Evolutionary conservation across 2,329 filamentous ascomycete genomes (phyloP).

Genomic region (Alternaria conjuncta): DNA sequence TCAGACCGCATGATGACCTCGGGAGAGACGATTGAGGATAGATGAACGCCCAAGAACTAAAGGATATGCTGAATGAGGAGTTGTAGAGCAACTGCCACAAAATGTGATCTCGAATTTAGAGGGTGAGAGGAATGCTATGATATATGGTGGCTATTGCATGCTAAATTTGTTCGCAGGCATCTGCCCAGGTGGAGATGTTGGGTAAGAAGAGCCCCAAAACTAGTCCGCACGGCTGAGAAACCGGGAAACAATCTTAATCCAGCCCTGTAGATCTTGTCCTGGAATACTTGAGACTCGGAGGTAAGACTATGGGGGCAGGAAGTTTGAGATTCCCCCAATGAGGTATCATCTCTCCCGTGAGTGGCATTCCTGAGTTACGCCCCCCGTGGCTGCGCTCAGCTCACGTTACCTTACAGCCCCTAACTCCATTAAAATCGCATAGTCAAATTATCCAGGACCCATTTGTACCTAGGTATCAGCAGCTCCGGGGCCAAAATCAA

Average conservation of each 20-base stretch:
- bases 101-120: background rate
- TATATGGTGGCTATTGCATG: background rate
- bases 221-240: background rate
- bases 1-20: background rate
- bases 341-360: background rate
- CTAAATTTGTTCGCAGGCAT: background rate
- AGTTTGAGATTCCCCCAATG: background rate
- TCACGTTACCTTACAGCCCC: background rate
- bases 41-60: background rate
- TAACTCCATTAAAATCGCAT: background rate
- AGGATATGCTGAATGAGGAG: background rate
- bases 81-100: background rate
- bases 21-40: background rate
- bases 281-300: background rate
- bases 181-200: background rate
- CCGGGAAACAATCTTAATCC: background rate
- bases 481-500: background rate
- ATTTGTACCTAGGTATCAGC: background rate
- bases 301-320: background rate
- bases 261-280: background rate
- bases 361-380: background rate
- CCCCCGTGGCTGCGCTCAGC: background rate
- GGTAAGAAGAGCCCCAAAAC: background rate
- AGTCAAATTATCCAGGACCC: background rate
- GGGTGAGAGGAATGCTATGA: background rate